Evolutionary conservation across 108 stramenopile species (phyloP), one percentile per base, ranked within the genome.

Genomic region (Pinguiococcus pyrenoidosus): DNA sequence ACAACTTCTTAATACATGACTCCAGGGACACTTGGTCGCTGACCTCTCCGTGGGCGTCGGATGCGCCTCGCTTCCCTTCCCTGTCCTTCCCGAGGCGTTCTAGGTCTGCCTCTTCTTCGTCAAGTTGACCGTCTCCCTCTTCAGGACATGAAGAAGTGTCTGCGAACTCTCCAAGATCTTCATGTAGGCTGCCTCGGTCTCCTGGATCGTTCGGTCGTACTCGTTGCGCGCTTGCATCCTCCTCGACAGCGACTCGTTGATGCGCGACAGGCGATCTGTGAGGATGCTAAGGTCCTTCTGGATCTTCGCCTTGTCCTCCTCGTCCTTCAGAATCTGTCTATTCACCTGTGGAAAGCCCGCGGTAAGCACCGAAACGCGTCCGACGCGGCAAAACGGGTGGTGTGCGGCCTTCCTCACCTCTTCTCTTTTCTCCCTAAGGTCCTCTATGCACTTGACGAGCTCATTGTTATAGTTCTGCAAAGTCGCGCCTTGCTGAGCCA

Each of bases 131-230:
- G 71, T 75, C 51, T 84, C 83, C 16, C 83, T 63, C 54, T 75
- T 77, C 42, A 84, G 75, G 2, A 84, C 82, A 44, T 83, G 74
- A 22, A 85, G 68, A 20, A 85, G 54, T 0, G 81, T 85, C 39
- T 80, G 77, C 24, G 77, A 78, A n/a, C 62, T 66, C 59, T 85
- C 82, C 28, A 82, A 53, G 24, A 85, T 85, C 73, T 85, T 83
- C 73, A 78, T 80, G 54, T 85, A 80, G 2, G 79, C 79, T 7
- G 77, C 74, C 64, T 79, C 78, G 16, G 78, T 79, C 62, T 79
- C 78, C 60, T 77, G 75, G 34, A 79, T 76, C 8, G 78, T 79
- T 24, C 59, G 59, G 41, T 79, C 75, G 62, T 76, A 79, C 67
- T 79, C 78, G 40, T 77, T 79, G 17, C 69, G 49, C 5, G 78